Conservation (phyloP, 202 grass and related monocot genomes). For the Setaria viridis region DNA sequence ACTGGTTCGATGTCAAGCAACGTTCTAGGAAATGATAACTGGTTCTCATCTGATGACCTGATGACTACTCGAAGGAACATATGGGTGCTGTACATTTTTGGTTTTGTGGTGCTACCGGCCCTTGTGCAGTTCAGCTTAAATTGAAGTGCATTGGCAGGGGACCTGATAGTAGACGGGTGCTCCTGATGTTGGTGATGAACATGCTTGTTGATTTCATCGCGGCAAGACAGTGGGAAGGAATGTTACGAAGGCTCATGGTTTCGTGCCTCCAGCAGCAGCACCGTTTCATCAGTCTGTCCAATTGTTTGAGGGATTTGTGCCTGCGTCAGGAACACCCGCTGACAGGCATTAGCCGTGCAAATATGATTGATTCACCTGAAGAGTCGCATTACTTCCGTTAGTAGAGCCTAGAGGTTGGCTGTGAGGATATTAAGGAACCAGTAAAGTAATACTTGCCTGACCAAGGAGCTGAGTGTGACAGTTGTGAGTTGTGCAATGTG, state of each 20-base stretch:
- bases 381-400: too few relatives aligned
- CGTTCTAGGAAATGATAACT: constrained; percentile 45
- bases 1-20: constrained; percentile 53
- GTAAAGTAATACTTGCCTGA: too few relatives aligned
- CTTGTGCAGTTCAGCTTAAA: constrained; percentile 14
- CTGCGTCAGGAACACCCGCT: too few relatives aligned
- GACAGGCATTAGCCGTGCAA: too few relatives aligned
- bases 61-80: constrained; percentile 12
- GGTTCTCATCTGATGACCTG: constrained; percentile 47
- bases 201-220: neutral
- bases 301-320: neutral
- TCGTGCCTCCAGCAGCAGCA: neutral
- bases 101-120: neutral
- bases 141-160: neutral
- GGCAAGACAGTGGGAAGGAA: neutral
- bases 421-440: too few relatives aligned
- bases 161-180: too few relatives aligned
- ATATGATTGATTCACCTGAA: too few relatives aligned
- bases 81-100: constrained; percentile 46
- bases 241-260: neutral
- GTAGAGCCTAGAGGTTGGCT: too few relatives aligned
- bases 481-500: too few relatives aligned
- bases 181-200: neutral
- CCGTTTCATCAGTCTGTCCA: too few relatives aligned
- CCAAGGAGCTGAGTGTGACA: too few relatives aligned